These are phyloP conservation scores for Lentinula novae-zelandiae DNA, from an alignment of 1,284 basidiomycete genomes.

Conservation along the genomic window DNA sequence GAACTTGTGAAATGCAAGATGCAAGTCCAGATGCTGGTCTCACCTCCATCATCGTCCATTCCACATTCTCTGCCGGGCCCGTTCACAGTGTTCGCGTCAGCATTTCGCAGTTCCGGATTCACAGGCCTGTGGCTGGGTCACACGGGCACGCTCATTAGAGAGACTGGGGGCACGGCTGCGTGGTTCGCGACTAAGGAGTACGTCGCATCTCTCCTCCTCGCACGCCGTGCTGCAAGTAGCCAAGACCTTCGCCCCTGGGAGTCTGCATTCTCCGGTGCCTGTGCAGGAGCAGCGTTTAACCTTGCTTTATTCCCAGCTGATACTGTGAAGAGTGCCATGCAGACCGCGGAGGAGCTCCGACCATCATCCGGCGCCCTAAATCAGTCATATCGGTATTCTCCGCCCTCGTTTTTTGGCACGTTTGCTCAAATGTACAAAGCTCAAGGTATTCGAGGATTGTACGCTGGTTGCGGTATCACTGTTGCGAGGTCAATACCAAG, in stretches of 20 bases:
- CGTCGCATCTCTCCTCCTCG: constrained; percentile 57
- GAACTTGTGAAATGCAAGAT: constrained; percentile 94
- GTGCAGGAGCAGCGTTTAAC: constrained; percentile 87
- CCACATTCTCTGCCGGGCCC: constrained; percentile 19
- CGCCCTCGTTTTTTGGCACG: constrained; percentile 66
- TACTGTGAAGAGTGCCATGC: constrained; percentile 92
- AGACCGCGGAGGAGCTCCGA: constrained; percentile 88
- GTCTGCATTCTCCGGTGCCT: constrained; percentile 82
- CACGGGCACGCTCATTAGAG: constrained; percentile 90
- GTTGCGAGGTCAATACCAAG: constrained; percentile 85
- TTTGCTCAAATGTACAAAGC: constrained; percentile 71
- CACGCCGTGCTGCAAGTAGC: constrained; percentile 32
- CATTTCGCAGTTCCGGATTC: constrained; percentile 57
- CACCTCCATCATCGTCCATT: constrained; percentile 21
- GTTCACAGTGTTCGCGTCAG: constrained; percentile 13
- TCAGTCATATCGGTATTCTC: neutral
- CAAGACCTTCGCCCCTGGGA: constrained; percentile 63
- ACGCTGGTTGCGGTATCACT: constrained; percentile 95
- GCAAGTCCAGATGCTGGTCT: constrained; percentile 90
- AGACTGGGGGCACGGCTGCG: constrained; percentile 86
- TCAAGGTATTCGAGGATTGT: constrained; percentile 83
- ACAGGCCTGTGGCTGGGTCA: constrained; percentile 95
- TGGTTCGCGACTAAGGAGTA: constrained; percentile 94
- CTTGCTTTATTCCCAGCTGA: constrained; percentile 90
- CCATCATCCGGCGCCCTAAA: constrained; percentile 32